Base-by-base conservation (phyloP, 2,329 filamentous ascomycete genomes). In the Orbilia blumenaviensis region DNA sequence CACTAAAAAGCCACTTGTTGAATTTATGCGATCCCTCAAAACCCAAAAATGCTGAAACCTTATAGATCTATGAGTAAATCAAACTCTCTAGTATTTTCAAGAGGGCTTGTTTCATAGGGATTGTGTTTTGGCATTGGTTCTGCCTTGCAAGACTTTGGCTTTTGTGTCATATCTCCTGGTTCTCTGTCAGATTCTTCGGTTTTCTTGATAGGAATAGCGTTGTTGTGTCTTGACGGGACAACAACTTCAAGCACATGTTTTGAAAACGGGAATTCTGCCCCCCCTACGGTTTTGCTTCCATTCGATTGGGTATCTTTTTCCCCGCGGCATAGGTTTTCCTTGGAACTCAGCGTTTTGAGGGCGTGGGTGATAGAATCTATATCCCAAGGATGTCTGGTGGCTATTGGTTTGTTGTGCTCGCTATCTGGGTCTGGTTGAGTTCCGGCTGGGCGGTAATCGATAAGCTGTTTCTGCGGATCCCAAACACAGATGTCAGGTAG, bases 401-500 rank as follows among this genome's bases (percentile, higher is more conserved):
- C 10, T 10, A 12, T 8, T 5, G 36, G 10, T 21, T 18, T 27
- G 2, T 14, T 14, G n/a, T 52, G 23, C 14, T 67, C 38, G 18
- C 25, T 42, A 18, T 16, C 34, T 16, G 42, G 32, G 1, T 34
- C 44, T 8, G 32, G 2, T 6, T n/a, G 21, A 6, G 32, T 38
- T 16, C 29, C 34, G 16, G 18, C 44, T n/a, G 62, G 62, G 5
- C 54, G 42, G 14, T 75, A 62, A 10, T 75, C 69, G 14, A 75
- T 58, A 7, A 67, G 14, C 21, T 75, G 25, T 18, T 63, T 27
- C 2, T 74, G 34, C 3, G 69, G 69, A 12, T 41, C 44, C 69
- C 69, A 74, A 36, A 74, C 62, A 12, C 62, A 74, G 7, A 67
- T 62, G 18, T 74, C 62, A 34, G 69, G 69, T 25, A 36, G 34